These are phyloP conservation scores for Zygoascus biomembranicola DNA, from an alignment of 805 yeast genomes.

Conservation along the genomic window DNA sequence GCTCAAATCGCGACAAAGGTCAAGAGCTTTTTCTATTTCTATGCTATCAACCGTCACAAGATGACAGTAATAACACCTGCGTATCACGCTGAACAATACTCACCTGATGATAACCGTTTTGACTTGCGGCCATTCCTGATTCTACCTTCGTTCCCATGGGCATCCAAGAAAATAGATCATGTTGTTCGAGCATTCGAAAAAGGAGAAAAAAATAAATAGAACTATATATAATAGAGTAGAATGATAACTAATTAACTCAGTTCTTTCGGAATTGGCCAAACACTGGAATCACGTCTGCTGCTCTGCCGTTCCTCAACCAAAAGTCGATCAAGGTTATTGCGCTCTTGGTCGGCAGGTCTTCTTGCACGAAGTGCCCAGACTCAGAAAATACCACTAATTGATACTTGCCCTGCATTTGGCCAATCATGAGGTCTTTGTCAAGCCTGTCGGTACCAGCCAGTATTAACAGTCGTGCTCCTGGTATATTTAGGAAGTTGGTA, in stretches of 20 bases:
- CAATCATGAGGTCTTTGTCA: slow-evolving; percentile 79
- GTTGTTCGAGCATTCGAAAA: slow-evolving; percentile 37
- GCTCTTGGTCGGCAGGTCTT: slow-evolving; percentile 69
- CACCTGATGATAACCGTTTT: slow-evolving; percentile 96
- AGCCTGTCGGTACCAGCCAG: slow-evolving; percentile 85
- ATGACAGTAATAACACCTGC: slow-evolving; percentile 97
- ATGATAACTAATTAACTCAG: slow-evolving; percentile 1
- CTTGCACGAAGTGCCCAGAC: slow-evolving; percentile 93
- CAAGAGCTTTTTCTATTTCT: slow-evolving; percentile 83
- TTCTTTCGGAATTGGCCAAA: slow-evolving; percentile 24
- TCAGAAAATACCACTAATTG: slow-evolving; percentile 78
- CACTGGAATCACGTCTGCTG: slow-evolving; percentile 23
- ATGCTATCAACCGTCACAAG: slow-evolving; percentile 93
- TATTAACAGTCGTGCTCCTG: slow-evolving; percentile 61
- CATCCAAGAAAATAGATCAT: slow-evolving; percentile 78
- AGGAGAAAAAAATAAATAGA: slow-evolving; percentile 8
- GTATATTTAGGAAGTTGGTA: slow-evolving; percentile 37
- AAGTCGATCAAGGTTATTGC: slow-evolving; percentile 40
- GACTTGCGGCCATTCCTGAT: slow-evolving; percentile 95
- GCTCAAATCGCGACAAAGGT: slow-evolving; percentile 86
- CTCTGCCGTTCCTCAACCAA: slow-evolving; percentile 28
- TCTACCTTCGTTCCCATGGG: slow-evolving; percentile 83
- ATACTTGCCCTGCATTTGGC: slow-evolving; percentile 95
- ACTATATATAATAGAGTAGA: neutral
- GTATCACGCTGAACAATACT: slow-evolving; percentile 95